Evolutionary conservation across 2,329 filamentous ascomycete species (phyloP), one percentile per base, ranked within the genome.

Genomic region (Thermothelomyces thermophilus): DNA sequence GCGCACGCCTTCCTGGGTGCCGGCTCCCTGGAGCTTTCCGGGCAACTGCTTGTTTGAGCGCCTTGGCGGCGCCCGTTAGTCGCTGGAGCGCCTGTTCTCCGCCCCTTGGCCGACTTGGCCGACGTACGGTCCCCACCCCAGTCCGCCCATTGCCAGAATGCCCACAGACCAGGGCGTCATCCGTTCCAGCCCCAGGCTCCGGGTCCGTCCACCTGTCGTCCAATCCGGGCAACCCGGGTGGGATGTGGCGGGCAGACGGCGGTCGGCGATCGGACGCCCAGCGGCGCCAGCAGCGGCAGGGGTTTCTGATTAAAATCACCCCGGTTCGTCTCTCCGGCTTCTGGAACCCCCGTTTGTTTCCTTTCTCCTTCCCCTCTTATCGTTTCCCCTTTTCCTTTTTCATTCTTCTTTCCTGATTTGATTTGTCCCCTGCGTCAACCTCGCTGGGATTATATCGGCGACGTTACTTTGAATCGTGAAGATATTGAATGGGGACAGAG

Each of bases 401-500:
- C 41, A 30, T 33, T 17, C 31, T 31, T 33, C 7, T 26, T 36
- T 45, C 30, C 14, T 41, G 40, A 36, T 34, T 26, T 40, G 40
- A 44, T 50, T 31, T 31, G 9, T 10, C 30, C 30, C 30, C 30
- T 2, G 30, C 30, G 14, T 9, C 30, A 17, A 24, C 48, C 10
- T 51, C 47, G 41, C 53, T 54, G 50, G 48, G 26, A 42, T 31
- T 33, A 30, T 33, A 54, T 46, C 56, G 49, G 53, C 53, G 52
- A 55, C 48, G 48, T 50, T 48, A 26, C 42, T 51, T 30, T 51
- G n/a, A n/a, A n/a, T n/a, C n/a, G n/a, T n/a, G n/a, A n/a, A n/a
- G n/a, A n/a, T n/a, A 56, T 58, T 61, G 60, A 62, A 62, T 62
- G 60, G 60, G 60, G 56, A 60, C 58, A 58, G 60, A 60, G 55